Conservation (phyloP, 2,329 filamentous ascomycete genomes). For the Calonectria honghensis region DNA sequence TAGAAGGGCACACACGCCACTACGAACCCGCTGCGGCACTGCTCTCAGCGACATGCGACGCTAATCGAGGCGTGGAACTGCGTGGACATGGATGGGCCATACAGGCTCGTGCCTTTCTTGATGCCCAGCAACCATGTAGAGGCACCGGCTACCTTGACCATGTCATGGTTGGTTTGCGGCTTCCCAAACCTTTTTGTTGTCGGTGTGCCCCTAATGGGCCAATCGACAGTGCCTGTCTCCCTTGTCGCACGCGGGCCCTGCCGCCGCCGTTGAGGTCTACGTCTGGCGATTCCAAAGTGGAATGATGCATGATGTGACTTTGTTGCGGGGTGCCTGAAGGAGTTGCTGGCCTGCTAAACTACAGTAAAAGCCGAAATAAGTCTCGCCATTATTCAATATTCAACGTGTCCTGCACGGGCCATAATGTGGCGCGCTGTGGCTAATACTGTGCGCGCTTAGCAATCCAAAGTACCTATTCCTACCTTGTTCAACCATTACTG, state of each 20-base stretch:
- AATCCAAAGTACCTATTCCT: background rate
- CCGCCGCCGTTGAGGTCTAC: constrained; percentile 41
- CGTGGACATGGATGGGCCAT: constrained; percentile 22
- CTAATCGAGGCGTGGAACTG: constrained; percentile 35
- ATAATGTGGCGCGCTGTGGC: background rate
- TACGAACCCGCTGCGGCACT: constrained; percentile 11
- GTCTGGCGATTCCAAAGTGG: constrained; percentile 53
- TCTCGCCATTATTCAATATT: background rate
- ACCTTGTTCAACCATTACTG: background rate
- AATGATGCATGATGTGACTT: constrained; percentile 56
- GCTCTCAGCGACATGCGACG: constrained; percentile 13
- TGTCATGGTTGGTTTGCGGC: constrained; percentile 7
- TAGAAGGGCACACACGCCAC: constrained; percentile 27
- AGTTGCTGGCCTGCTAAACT: constrained; percentile 14
- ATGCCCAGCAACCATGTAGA: constrained; percentile 19
- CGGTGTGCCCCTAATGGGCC: constrained; percentile 19
- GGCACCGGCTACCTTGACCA: background rate
- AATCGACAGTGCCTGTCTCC: constrained; percentile 8
- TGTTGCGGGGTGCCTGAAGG: constrained; percentile 46
- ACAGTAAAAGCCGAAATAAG: constrained; percentile 8
- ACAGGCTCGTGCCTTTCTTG: background rate
- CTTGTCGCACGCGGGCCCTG: constrained; percentile 42
- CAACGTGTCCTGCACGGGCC: background rate
- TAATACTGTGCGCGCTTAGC: background rate
- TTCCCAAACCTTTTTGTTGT: constrained; percentile 15